Percentiles rank a stretch among this genome's conserved stretches.
Conservation (phyloP, 2,329 filamentous ascomycete genomes). For the Penicillium occitanis region DNA sequence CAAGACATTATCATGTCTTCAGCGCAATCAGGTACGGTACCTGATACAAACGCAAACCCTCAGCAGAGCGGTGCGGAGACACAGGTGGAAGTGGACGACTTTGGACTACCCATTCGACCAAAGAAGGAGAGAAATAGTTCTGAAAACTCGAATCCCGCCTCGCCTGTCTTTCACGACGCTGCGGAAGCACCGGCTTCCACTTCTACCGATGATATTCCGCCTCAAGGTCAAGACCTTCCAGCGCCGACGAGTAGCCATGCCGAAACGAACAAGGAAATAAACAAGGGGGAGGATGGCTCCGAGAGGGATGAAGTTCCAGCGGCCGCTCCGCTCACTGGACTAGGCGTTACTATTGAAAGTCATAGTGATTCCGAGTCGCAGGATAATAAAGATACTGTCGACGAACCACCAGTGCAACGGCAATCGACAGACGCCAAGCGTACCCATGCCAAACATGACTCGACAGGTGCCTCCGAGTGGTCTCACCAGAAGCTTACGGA, state of each 20-base stretch:
- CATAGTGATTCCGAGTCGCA: neutral
- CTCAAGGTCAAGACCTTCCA: neutral
- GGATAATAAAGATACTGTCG: neutral
- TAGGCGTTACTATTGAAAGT: conserved; percentile 15
- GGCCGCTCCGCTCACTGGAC: conserved; percentile 12
- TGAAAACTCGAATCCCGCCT: conserved; percentile 19
- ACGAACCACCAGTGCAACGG: conserved; percentile 5
- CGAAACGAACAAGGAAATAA: conserved; percentile 9
- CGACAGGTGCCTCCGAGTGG: conserved; percentile 68
- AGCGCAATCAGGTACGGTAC: neutral
- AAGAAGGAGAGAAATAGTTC: conserved; percentile 25
- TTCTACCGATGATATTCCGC: neutral
- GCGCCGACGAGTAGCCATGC: neutral
- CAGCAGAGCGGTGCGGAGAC: conserved; percentile 1
- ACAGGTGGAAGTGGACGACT: conserved; percentile 36
- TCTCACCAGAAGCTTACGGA: conserved; percentile 79
- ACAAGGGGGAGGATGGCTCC: neutral
- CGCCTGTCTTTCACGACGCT: conserved; percentile 28
- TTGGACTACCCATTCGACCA: conserved; percentile 40
- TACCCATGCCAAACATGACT: conserved; percentile 28
- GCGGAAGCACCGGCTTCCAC: conserved; percentile 18
- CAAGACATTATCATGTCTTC: conserved; percentile 16
- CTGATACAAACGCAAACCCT: conserved; percentile 8
- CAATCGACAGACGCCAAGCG: conserved; percentile 19
- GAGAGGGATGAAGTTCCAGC: neutral